Evolutionary conservation across 164 flowering plant genomes (phyloP).

Genomic region (Dillenia suffruticosa): DNA sequence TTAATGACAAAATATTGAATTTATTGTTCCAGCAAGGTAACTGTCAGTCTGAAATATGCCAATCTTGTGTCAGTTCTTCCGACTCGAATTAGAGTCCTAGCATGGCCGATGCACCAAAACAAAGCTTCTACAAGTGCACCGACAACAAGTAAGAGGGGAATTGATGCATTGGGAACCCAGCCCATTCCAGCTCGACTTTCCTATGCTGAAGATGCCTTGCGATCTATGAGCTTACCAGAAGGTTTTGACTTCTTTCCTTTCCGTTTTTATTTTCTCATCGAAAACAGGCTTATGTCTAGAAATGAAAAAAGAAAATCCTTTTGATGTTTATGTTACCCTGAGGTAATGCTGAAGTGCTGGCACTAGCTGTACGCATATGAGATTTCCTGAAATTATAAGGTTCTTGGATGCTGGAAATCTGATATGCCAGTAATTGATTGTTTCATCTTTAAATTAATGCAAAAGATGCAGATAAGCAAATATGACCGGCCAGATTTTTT

Average conservation of each 20-base stretch:
- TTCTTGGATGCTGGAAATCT: neutral
- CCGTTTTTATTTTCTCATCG: neutral
- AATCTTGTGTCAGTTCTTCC: slow-evolving; percentile 74
- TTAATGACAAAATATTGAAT: neutral
- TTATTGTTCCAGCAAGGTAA: slow-evolving; percentile 64
- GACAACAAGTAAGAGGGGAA: slow-evolving; percentile 33
- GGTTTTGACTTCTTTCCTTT: slow-evolving; percentile 31
- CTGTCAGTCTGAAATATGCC: slow-evolving; percentile 68
- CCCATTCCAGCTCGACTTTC: slow-evolving; percentile 61
- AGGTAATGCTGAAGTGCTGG: neutral
- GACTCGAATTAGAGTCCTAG: slow-evolving; percentile 59
- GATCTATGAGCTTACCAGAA: slow-evolving; percentile 79
- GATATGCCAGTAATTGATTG: too few relatives aligned
- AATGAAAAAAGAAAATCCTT: neutral
- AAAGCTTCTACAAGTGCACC: slow-evolving; percentile 15
- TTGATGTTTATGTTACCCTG: neutral
- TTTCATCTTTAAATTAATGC: too few relatives aligned
- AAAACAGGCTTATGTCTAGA: too few relatives aligned
- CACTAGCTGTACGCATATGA: neutral
- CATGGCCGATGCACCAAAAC: slow-evolving; percentile 63
- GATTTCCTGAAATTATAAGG: neutral
- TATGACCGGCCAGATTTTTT: too few relatives aligned
- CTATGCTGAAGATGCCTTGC: slow-evolving; percentile 86
- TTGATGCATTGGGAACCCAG: slow-evolving; percentile 26
- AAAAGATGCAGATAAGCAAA: too few relatives aligned